Percentiles rank a stretch among this genome's conserved stretches.
phyloP scores from a whole-genome alignment of 2,329 filamentous ascomycete genomes.

The Aspergillus melleus region DNA sequence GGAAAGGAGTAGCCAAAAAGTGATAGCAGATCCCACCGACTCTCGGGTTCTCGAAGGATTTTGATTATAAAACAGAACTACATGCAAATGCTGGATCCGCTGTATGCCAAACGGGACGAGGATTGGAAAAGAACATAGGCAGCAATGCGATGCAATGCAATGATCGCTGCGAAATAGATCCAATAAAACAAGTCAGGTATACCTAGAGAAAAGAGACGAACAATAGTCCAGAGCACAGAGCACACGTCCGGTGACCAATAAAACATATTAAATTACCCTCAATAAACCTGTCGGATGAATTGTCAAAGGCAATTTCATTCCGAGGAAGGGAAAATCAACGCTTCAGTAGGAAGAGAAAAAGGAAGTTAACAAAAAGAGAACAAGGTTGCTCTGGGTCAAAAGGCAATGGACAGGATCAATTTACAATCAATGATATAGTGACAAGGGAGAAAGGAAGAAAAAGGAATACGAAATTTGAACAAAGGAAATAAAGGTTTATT shows the following conservation, averaged over 20 bases:
- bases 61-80: too few relatives aligned
- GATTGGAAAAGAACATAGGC: background rate
- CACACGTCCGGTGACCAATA: constrained; percentile 1
- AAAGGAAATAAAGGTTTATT: constrained; percentile 24
- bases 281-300: constrained; percentile 8
- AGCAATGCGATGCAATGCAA: background rate
- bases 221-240: background rate
- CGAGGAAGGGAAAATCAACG: background rate
- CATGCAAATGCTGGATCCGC: background rate
- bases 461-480: constrained; percentile 18
- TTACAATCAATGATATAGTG: constrained; percentile 20
- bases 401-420: constrained; percentile 9
- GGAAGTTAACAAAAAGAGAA: background rate
- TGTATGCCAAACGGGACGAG: background rate
- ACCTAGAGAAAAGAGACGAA: background rate
- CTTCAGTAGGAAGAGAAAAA: constrained; percentile 6
- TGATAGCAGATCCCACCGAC: too few relatives aligned
- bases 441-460: constrained; percentile 9
- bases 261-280: constrained; percentile 19
- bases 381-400: constrained; percentile 10
- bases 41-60: too few relatives aligned
- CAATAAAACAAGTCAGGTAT: background rate
- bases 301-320: constrained; percentile 4
- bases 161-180: background rate
- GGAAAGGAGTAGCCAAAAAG: too few relatives aligned